Evolutionary conservation across 805 yeast species (phyloP), one percentile per base, ranked within the genome.

Genomic region (Jamesozyma gamospora): DNA sequence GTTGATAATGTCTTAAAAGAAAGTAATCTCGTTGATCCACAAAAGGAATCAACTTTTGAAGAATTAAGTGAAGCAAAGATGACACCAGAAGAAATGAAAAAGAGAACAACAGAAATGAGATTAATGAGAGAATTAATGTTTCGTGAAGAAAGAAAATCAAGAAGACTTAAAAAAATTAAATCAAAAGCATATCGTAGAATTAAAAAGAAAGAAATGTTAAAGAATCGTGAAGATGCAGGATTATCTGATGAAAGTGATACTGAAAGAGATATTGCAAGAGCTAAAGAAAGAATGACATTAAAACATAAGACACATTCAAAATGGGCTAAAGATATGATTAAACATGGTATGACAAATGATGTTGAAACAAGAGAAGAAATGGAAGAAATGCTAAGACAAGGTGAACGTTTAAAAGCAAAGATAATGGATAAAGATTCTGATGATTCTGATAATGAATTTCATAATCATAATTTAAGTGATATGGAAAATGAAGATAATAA

Each of bases 71-170:
- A 83, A 2, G 87, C 95, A 1, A 79, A 81, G 53, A 64, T 90
- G 60, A 71, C 92, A 0, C 74, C 79, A 21, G 94, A 82, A 44
- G 97, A 92, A 37, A 64, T 90, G 65, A 65, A 67, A 40, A 76
- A 78, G 56, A 72, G 94, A 43, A 80, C 92, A 7, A 74, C 76
- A 43, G 95, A 90, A 62, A 70, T 90, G 50, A 74, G 97, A 50
- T 64, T 82, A 54, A 86, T 87, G 96, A 74, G 98, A 47, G 98
- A 92, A 57, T 72, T 90, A 46, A 85, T 90, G 95, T 92, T 87
- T 66, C 73, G 97, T 52, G 96, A 90, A 53, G 96, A 90, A 65
- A 75, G 79, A 55, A 80, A 84, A 54, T 88, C 97, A 9, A 87
- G 76, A 62, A 74, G 98, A 51, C 71, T 92, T 53, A 90, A 90